phyloP scores from a whole-genome alignment of 306 rosid genomes.

The Prunus fruticosa region DNA sequence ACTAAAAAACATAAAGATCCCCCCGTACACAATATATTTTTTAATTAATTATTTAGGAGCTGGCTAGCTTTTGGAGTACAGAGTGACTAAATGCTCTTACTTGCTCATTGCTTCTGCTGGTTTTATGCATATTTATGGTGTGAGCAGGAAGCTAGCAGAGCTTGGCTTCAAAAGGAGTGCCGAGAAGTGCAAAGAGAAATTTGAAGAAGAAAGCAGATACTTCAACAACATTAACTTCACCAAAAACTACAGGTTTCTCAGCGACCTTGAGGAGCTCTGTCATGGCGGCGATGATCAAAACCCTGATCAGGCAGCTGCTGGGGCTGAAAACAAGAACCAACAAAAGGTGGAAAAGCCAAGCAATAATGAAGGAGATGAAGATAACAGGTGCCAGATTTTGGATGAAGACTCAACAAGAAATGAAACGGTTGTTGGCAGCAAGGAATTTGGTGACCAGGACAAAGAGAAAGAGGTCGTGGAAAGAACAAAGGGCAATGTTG shows the following conservation, averaged over 20 bases:
- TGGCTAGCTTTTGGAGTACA: not conserved
- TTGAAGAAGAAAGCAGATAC: slow-evolving; percentile 71
- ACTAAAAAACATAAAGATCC: slow-evolving; percentile 8
- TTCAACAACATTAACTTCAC: slow-evolving; percentile 48
- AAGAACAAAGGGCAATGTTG: slow-evolving; percentile 12
- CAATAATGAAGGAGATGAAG: slow-evolving; percentile 2
- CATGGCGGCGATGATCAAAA: slow-evolving; percentile 16
- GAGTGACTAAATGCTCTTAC: slow-evolving; percentile 35
- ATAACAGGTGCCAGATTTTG: no score
- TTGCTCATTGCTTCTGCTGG: slow-evolving; percentile 17
- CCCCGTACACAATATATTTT: not conserved
- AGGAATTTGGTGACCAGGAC: not conserved
- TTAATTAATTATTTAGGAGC: not conserved
- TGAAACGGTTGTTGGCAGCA: not conserved
- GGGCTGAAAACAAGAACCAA: slow-evolving; percentile 14
- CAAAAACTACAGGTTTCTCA: slow-evolving; percentile 49
- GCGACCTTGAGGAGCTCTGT: slow-evolving; percentile 64
- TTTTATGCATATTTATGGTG: slow-evolving; percentile 31
- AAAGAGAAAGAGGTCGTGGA: slow-evolving; percentile 10
- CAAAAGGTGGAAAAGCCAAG: slow-evolving; percentile 20
- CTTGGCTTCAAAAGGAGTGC: slow-evolving; percentile 70
- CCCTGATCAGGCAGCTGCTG: slow-evolving; percentile 3
- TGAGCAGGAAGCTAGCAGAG: slow-evolving; percentile 76
- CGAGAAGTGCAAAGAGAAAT: slow-evolving; percentile 83
- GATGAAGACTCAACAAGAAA: slow-evolving; percentile 17